Base-by-base conservation (phyloP, 1,139 yeast species). In the Tardiomyces digboiensis region DNA sequence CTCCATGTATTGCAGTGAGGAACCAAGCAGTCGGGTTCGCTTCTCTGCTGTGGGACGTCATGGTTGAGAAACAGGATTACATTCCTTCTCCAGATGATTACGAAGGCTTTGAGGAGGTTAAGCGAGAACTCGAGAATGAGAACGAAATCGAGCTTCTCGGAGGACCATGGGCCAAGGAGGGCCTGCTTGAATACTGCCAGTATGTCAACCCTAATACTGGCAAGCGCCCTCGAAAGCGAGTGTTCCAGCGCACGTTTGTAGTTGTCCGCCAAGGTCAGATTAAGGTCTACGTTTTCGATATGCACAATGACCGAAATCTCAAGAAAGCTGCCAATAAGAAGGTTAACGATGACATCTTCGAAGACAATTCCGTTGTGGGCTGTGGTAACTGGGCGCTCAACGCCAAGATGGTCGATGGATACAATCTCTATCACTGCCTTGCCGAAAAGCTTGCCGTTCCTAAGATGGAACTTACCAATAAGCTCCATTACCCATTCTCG, bases 101-200 rank as follows among this genome's bases (percentile, higher is more conserved):
- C 37, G 37, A 33, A 20, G 37, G 37, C 19, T 33, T 33, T 16
- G 72, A 76, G 51, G 72, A 74, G 3, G 19, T 33, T 20, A 16
- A 33, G 37, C 19, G 19, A 3, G 37, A 33, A 20, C 37, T 33
- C 19, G 37, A n/a, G 12, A 33, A 33, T 10, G 37, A 33, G 19
- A 16, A n/a, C 19, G n/a, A 33, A 20, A n/a, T 33, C 37, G 86
- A 80, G 52, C 68, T 80, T 39, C 72, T 74, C 44, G 93, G 91
- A 0, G 77, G 89, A 1, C 93, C 93, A 1, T 83, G 85, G 75
- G 74, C 81, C 46, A 82, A 83, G 57, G 93, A 84, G 64, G 93
- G 94, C 0, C 61, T 83, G 40, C 67, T 82, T 49, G 72, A 76
- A 51, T 65, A 33, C 37, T 16, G 68, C 44, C 62, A 38, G 7